Evolutionary conservation across 2,329 filamentous ascomycete genomes (phyloP), one percentile per base, ranked within the genome.

Genomic region (Claviceps cyperi): DNA sequence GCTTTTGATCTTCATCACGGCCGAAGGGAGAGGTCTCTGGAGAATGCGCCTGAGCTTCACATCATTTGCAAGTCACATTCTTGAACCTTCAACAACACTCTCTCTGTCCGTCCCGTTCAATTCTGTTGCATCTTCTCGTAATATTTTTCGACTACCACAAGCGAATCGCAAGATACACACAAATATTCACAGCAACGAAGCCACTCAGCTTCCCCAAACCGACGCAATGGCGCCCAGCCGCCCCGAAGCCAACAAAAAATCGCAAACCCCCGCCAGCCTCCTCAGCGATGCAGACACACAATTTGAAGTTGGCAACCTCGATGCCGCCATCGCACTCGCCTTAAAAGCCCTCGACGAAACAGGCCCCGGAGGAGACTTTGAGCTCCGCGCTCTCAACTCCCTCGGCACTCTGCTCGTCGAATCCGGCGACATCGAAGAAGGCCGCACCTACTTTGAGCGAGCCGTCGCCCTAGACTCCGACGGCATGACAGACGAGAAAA

Each of bases 401-500:
- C 75, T 92, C 21, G 90, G 85, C 50, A 86, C 94, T 59, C 87
- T 94, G 60, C 76, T 81, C 58, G 76, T 95, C 51, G 88, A 95
- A 62, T 68, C 86, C 3, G 90, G 92, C 54, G 86, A 96, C 43
- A 74, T 86, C 49, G 84, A 91, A 49, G 70, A 77, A 15, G 91
- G 91, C 41, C 76, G 84, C 52, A 68, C 73, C 45, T 83, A 80
- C 60, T 94, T 96, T 60, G 65, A 81, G 53, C 74, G 77, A 44
- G 88, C 92, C 0, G 84, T 84, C 38, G 71, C 75, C 49, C 75
- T 92, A 37, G 92, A 98, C 63, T 75, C 81, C 22, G 79, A 90
- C 51, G 92, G 91, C 17, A 67, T 71, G 39, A 69, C 81, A 52
- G 77, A 83, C 17, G 84, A 88, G 59, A 76, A 79, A 39, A 65